These are phyloP conservation scores for Saccharata proteae DNA, from an alignment of 2,329 filamentous ascomycete genomes.

Conservation along the genomic window DNA sequence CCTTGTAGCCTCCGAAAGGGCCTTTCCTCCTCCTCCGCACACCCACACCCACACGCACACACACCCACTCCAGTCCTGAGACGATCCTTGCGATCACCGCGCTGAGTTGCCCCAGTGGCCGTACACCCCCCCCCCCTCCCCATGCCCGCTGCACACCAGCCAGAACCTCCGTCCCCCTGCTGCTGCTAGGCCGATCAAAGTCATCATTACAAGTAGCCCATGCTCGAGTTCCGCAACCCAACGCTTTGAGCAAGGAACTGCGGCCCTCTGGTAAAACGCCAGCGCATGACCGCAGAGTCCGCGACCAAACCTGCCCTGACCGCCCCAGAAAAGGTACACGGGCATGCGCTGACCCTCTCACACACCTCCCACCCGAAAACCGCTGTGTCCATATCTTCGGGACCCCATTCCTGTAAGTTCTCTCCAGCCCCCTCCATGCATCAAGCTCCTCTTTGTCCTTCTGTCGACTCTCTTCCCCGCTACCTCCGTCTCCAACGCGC, in stretches of 20 bases:
- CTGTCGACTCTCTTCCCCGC: conserved; percentile 3
- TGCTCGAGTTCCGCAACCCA: too few relatives aligned
- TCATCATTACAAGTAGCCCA: too few relatives aligned
- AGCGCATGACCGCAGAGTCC: conserved; percentile 6
- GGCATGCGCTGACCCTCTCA: too few relatives aligned
- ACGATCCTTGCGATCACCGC: conserved; percentile 1
- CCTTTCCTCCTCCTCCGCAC: conserved; percentile 3
- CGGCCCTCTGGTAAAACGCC: conserved; percentile 1
- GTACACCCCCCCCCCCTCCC: not conserved
- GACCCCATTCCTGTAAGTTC: conserved; percentile 7
- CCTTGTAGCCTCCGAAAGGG: not conserved
- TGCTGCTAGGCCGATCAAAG: too few relatives aligned
- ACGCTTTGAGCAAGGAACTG: conserved; percentile 6
- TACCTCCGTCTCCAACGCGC: not conserved
- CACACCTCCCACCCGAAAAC: too few relatives aligned
- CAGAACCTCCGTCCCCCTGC: too few relatives aligned
- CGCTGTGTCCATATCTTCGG: conserved; percentile 7
- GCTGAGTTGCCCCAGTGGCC: conserved; percentile 2
- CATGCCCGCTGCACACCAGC: too few relatives aligned
- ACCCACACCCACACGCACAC: too few relatives aligned
- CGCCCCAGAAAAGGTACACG: conserved; percentile 7
- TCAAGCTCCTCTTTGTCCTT: conserved; percentile 4
- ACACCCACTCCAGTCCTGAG: too few relatives aligned
- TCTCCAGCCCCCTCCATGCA: conserved; percentile 2
- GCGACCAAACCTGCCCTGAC: conserved; percentile 5